Evolutionary conservation across 495 filamentous ascomycete species (phyloP), one percentile per base, ranked within the genome.

Genomic region (Cercophora samala): DNA sequence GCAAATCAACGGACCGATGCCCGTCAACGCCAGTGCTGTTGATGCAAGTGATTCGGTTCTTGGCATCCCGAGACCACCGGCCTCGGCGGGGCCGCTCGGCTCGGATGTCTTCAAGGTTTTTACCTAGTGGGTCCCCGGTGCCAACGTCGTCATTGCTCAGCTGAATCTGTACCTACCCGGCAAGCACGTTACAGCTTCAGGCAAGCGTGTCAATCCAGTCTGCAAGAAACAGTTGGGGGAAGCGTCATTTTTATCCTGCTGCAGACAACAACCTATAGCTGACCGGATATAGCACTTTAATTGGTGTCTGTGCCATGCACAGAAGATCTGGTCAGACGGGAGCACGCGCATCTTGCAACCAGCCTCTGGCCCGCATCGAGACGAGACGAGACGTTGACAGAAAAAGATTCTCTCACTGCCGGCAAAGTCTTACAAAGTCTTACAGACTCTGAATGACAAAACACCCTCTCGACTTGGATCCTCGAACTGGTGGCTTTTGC

Each of bases 301-400:
- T 15, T 56, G 53, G 53, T 5, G 53, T 56, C 53, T 56, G 53
- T 56, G 53, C 53, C 19, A 56, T 56, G 53, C 53, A 21, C 18
- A 56, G n/a, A 23, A 19, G 53, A 56, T 56, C 53, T 19, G 53
- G 53, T 56, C 53, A 56, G 53, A 56, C 53, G 53, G 53, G 53
- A 56, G 53, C 53, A 56, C 53, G 53, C 53, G 19, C 21, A 56
- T 15, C 53, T 21, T 46, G 37, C 37, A 46, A n/a, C 37, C 37
- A 46, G 11, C 37, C 37, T 17, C 37, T 13, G 37, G 37, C 37
- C 37, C 37, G 37, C 37, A 46, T 46, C 37, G 37, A 46, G 9
- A 46, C 2, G 37, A 46, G 37, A 46, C 37, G 26, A n/a, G n/a
- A n/a, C 8, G 3, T 32, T 32, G 29, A 32, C 29, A 32, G 29